Conservation (phyloP, 306 rosid genomes). For the Inga leiocalycina region DNA sequence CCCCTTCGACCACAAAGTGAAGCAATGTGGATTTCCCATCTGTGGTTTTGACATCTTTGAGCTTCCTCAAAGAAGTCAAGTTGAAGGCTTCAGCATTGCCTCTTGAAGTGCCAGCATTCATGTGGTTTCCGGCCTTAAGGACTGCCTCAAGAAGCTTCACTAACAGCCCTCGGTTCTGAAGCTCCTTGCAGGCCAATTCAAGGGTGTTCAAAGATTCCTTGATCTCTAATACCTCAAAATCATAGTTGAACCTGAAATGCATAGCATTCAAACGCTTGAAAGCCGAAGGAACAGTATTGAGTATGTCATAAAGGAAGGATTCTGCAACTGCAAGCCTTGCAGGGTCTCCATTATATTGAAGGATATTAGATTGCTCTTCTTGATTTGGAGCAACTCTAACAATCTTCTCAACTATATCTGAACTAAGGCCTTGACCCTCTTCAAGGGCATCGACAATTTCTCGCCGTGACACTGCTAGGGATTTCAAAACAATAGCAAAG, state of each 20-base stretch:
- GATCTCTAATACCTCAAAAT: constrained; percentile 54
- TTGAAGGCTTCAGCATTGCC: constrained; percentile 97
- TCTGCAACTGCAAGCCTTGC: constrained; percentile 77
- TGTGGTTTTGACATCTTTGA: constrained; percentile 81
- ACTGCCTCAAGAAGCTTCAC: constrained; percentile 90
- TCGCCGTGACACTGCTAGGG: constrained; percentile 58
- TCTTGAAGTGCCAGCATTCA: constrained; percentile 93
- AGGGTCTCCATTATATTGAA: constrained; percentile 64
- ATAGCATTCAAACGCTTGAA: constrained; percentile 75
- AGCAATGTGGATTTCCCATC: constrained; percentile 93
- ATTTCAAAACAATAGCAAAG: constrained; percentile 78
- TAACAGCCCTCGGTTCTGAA: constrained; percentile 73
- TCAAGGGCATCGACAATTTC: constrained; percentile 66
- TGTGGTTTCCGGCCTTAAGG: constrained; percentile 91
- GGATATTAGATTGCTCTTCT: constrained; percentile 71
- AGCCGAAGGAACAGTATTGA: constrained; percentile 81
- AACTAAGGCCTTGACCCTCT: constrained; percentile 75
- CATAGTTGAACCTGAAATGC: constrained; percentile 69
- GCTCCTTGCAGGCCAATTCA: constrained; percentile 83
- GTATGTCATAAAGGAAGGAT: constrained; percentile 69
- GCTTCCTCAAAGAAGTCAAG: constrained; percentile 78
- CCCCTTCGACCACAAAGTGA: constrained; percentile 94
- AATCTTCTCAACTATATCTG: constrained; percentile 81
- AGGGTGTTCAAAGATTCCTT: constrained; percentile 64
- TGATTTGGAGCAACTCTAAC: constrained; percentile 65